Conservation (phyloP, 148 eudicot genomes). For the Camellia granthamiana region DNA sequence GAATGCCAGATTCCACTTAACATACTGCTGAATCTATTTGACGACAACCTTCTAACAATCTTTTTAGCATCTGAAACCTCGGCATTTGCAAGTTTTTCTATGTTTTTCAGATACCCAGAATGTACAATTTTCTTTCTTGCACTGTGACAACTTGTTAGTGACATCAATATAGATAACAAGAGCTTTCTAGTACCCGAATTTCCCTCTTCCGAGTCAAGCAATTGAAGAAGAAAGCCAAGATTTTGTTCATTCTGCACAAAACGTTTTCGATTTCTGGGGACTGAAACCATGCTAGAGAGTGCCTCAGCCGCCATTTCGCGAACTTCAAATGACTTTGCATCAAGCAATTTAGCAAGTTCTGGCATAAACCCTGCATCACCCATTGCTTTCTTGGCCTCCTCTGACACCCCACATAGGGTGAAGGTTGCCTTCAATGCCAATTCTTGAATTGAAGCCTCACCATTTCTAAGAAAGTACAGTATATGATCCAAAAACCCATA, state of each 20-base stretch:
- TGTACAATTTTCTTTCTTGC: conserved; percentile 61
- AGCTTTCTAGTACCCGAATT: conserved; percentile 53
- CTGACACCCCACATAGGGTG: conserved; percentile 55
- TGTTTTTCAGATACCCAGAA: conserved; percentile 63
- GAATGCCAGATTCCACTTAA: conserved; percentile 63
- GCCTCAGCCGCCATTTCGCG: conserved; percentile 81
- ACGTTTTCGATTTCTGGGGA: conserved; percentile 66
- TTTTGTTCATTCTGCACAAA: conserved; percentile 64
- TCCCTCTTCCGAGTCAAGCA: conserved; percentile 52
- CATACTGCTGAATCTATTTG: conserved; percentile 53
- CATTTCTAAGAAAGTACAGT: conserved; percentile 50
- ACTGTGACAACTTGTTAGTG: conserved; percentile 49
- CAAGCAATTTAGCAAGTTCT: conserved; percentile 69
- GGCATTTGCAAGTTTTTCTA: conserved; percentile 66
- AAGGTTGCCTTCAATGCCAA: conserved; percentile 61
- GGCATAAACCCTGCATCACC: conserved; percentile 78
- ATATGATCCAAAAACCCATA: conserved; percentile 61
- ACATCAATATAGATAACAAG: conserved; percentile 58
- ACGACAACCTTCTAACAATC: conserved; percentile 63
- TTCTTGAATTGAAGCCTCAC: conserved; percentile 73
- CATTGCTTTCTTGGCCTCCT: conserved; percentile 72
- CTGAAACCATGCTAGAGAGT: conserved; percentile 41
- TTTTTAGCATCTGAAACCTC: conserved; percentile 79
- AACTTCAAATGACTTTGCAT: conserved; percentile 60
- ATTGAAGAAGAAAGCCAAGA: conserved; percentile 49